A percentile compares a stretch with the other conserved stretches of the same genome.
Conservation (phyloP, 2,329 filamentous ascomycete genomes). For the Coleophoma cylindrospora region DNA sequence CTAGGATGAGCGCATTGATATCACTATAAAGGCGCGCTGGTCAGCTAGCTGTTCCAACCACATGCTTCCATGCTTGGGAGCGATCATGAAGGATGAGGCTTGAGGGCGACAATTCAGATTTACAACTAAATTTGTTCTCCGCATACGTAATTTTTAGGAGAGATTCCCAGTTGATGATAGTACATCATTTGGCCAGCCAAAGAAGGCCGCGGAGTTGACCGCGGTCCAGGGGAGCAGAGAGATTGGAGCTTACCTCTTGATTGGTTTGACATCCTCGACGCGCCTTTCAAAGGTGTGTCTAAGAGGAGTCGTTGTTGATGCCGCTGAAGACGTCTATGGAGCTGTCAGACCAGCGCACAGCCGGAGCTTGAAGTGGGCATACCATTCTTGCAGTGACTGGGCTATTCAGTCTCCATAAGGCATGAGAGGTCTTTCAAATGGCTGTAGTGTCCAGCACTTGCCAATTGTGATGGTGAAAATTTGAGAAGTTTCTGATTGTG, state of each 20-base stretch:
- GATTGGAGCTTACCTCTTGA: conserved; percentile 71
- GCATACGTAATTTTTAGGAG: conserved; percentile 86
- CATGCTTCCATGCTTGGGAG: background rate
- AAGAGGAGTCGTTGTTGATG: conserved; percentile 63
- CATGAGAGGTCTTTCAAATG: conserved; percentile 3
- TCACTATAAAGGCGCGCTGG: conserved; percentile 53
- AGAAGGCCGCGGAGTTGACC: background rate
- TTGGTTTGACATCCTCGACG: conserved; percentile 77
- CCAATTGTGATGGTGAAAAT: conserved; percentile 1
- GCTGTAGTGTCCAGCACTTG: conserved; percentile 24
- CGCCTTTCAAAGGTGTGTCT: conserved; percentile 65
- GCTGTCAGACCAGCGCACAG: conserved; percentile 6
- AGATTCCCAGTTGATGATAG: conserved; percentile 96
- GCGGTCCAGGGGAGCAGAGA: background rate
- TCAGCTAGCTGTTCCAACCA: conserved; percentile 2
- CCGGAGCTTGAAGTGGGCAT: conserved; percentile 2
- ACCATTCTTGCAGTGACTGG: conserved; percentile 23
- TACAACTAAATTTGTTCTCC: conserved; percentile 83
- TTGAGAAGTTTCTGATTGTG: background rate
- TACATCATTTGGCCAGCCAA: conserved; percentile 62
- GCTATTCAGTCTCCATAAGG: conserved; percentile 17
- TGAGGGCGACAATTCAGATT: conserved; percentile 50
- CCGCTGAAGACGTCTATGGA: conserved; percentile 25
- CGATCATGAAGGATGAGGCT: background rate
- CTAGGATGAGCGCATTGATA: conserved; percentile 91